Conservation (phyloP, 352 stramenopile species). For the Globisporangium echinulatum region DNA sequence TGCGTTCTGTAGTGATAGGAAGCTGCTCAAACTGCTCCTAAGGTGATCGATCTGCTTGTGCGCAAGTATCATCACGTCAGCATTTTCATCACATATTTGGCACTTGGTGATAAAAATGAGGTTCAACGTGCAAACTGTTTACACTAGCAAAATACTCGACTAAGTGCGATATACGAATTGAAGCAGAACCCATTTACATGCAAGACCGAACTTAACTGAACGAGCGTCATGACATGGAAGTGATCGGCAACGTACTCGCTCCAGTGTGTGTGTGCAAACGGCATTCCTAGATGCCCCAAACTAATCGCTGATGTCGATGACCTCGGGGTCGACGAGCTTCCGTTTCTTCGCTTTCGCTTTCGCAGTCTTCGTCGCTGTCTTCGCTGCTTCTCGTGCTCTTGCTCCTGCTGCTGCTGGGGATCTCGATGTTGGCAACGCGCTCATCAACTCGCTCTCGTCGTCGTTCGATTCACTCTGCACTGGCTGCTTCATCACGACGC, state of each 20-base stretch:
- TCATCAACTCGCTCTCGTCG: not conserved
- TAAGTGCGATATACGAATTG: not conserved
- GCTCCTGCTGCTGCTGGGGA: not conserved
- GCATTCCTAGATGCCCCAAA: not conserved
- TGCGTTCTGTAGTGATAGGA: too few species aligned
- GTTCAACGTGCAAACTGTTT: not conserved
- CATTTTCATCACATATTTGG: too few species aligned
- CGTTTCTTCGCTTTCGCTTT: not conserved
- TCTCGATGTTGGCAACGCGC: too few species aligned
- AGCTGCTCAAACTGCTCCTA: not conserved
- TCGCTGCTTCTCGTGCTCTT: not conserved
- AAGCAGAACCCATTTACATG: too few species aligned
- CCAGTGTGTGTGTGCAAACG: too few species aligned
- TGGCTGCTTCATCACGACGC: conserved; percentile 13
- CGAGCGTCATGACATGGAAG: too few species aligned
- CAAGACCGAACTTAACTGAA: too few species aligned
- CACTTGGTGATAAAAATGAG: not conserved
- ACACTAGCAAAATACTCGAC: not conserved
- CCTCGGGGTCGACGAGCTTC: conserved; percentile 7
- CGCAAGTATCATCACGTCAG: not conserved
- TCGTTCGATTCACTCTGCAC: not conserved
- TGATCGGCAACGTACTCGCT: too few species aligned
- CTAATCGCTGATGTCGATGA: conserved; percentile 35
- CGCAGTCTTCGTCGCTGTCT: not conserved
- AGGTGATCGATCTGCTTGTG: not conserved